phyloP scores from a whole-genome alignment of 2,329 filamentous ascomycete genomes.

The Monosporascus sp. region DNA sequence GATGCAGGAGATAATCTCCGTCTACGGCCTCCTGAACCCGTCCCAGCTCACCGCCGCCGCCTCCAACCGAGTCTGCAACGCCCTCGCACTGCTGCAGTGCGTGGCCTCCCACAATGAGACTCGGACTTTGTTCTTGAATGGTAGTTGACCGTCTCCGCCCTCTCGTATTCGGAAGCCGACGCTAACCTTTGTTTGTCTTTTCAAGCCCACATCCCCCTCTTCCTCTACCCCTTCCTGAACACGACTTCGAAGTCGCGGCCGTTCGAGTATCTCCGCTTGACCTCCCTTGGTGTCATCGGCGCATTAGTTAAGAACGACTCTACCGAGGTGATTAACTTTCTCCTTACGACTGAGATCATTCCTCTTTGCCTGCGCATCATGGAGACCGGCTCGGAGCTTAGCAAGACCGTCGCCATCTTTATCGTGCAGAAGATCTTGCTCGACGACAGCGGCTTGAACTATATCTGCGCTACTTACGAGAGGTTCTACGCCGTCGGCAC shows the following conservation, averaged over 20 bases:
- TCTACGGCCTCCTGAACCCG: conserved; percentile 93
- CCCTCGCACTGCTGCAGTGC: conserved; percentile 89
- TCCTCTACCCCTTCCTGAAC: conserved; percentile 96
- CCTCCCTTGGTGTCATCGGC: conserved; percentile 92
- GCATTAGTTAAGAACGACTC: conserved; percentile 98
- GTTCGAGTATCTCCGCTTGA: conserved; percentile 94
- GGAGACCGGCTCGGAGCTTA: conserved; percentile 97
- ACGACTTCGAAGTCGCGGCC: conserved; percentile 97
- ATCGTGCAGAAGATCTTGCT: conserved; percentile 98
- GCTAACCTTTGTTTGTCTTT: conserved; percentile 11
- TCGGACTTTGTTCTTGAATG: conserved; percentile 84
- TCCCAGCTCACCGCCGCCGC: conserved; percentile 97
- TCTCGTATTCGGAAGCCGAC: conserved; percentile 3
- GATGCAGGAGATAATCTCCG: conserved; percentile 96
- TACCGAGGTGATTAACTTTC: conserved; percentile 97
- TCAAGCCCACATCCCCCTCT: conserved; percentile 90
- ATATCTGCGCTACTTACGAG: conserved; percentile 98
- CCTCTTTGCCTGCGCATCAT: conserved; percentile 96
- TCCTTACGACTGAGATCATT: conserved; percentile 97
- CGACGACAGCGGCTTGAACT: conserved; percentile 93
- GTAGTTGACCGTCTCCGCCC: conserved; percentile 39
- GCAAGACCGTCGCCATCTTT: conserved; percentile 98
- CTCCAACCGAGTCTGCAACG: conserved; percentile 95
- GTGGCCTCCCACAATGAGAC: conserved; percentile 98
- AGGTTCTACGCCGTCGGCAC: conserved; percentile 97